Evolutionary conservation across 2,329 filamentous ascomycete species (phyloP).

Genomic region (Cladosporium sp.): DNA sequence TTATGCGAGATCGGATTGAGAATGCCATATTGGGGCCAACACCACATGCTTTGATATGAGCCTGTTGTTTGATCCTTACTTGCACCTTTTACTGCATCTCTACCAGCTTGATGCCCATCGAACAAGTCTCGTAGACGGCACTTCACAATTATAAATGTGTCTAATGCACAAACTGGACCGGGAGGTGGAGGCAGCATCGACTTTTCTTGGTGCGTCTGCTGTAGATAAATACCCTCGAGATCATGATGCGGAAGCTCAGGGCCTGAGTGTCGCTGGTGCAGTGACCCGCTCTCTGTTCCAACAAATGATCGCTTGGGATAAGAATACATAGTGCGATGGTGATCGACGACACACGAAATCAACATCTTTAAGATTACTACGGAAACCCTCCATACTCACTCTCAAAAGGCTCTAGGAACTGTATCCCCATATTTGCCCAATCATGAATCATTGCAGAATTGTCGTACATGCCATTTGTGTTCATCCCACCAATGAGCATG

Average conservation of each 20-base stretch:
- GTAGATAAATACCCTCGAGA: background rate
- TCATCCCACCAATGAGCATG: background rate
- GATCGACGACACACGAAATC: background rate
- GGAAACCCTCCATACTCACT: background rate
- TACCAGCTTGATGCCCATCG: background rate
- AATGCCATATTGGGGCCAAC: background rate
- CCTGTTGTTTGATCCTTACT: background rate
- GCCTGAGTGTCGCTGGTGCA: background rate
- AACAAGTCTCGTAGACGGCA: background rate
- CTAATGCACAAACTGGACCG: constrained; percentile 42
- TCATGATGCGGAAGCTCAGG: background rate
- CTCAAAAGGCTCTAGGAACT: constrained; percentile 2
- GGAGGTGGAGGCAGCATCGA: constrained; percentile 65
- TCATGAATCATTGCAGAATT: background rate
- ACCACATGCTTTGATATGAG: background rate
- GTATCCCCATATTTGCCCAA: constrained; percentile 2
- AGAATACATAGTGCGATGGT: background rate
- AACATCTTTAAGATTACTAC: background rate
- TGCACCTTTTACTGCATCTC: background rate
- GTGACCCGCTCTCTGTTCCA: background rate
- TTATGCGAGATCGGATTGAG: background rate
- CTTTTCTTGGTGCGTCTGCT: constrained; percentile 40
- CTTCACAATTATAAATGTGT: background rate
- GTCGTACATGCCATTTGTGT: background rate
- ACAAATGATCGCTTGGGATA: background rate